Conservation (phyloP, 2,329 filamentous ascomycete species). For the Penicillium concentricum region DNA sequence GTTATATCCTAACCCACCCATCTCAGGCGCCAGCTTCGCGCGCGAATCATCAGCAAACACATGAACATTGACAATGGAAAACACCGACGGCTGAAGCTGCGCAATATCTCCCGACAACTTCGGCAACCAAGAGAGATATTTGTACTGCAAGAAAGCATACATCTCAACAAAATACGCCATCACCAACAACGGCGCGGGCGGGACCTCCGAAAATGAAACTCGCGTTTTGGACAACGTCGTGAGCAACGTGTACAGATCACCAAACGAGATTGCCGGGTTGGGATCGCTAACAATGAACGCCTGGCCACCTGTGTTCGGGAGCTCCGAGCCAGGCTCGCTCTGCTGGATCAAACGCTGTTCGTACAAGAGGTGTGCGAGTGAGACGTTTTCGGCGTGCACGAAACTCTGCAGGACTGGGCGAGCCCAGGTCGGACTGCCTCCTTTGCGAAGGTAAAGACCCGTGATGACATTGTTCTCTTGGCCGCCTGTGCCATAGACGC, state of each 20-base stretch:
- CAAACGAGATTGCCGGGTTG: conserved; percentile 43
- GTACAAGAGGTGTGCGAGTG: conserved; percentile 54
- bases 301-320: conserved; percentile 43
- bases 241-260: conserved; percentile 33
- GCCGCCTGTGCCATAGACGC: conserved; percentile 52
- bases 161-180: conserved; percentile 33
- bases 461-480: conserved; percentile 42
- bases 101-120: conserved; percentile 25
- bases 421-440: conserved; percentile 46
- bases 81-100: conserved; percentile 34
- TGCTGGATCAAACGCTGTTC: conserved; percentile 51
- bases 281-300: conserved; percentile 54
- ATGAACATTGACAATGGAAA: conserved; percentile 31
- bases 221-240: conserved; percentile 32
- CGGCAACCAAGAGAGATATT: conserved; percentile 29
- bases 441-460: conserved; percentile 40
- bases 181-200: conserved; percentile 29
- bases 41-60: conserved; percentile 31
- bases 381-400: conserved; percentile 53
- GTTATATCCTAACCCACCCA: conserved; percentile 35
- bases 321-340: conserved; percentile 10
- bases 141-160: conserved; percentile 30
- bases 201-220: conserved; percentile 26
- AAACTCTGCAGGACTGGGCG: conserved; percentile 51
- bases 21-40: conserved; percentile 24